phyloP scores from a whole-genome alignment of 225 moss, liverwort and hornwort genomes.

The Sphagnum tenellum region DNA sequence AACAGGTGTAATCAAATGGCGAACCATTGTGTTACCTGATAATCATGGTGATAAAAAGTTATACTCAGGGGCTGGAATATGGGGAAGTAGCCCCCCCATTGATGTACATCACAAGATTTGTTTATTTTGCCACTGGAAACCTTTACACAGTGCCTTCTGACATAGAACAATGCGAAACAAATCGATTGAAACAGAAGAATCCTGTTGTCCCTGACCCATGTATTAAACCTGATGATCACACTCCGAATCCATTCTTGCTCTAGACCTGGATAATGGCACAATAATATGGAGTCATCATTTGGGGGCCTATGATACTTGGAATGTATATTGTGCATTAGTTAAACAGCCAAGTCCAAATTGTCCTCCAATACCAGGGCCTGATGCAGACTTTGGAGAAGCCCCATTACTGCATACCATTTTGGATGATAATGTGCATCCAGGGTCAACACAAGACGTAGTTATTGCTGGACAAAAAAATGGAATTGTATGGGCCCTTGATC shows the following conservation, averaged over 20 bases:
- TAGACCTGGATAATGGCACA: conserved; percentile 10
- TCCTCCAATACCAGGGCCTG: conserved; percentile 11
- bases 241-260: conserved; percentile 9
- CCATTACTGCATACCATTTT: conserved; percentile 17
- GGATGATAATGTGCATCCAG: not conserved
- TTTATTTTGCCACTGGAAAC: conserved; percentile 21
- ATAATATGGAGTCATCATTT: conserved; percentile 11
- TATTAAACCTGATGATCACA: conserved; percentile 11
- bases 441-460: not conserved
- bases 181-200: conserved; percentile 7
- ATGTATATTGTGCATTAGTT: conserved; percentile 3
- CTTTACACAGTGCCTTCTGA: conserved; percentile 15
- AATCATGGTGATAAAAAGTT: conserved; percentile 11
- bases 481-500: conserved; percentile 20
- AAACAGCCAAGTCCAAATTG: conserved; percentile 6
- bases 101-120: conserved; percentile 5
- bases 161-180: conserved; percentile 10
- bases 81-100: conserved; percentile 19
- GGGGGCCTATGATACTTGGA: conserved; percentile 18
- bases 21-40: conserved; percentile 11
- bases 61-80: conserved; percentile 15
- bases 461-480: conserved; percentile 23
- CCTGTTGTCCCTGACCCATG: conserved; percentile 15
- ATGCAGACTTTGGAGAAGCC: conserved; percentile 28
- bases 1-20: conserved; percentile 15